These are phyloP conservation scores for Pleurotus citrinopileatus DNA, from an alignment of 768 basidiomycete genomes.

Conservation along the genomic window DNA sequence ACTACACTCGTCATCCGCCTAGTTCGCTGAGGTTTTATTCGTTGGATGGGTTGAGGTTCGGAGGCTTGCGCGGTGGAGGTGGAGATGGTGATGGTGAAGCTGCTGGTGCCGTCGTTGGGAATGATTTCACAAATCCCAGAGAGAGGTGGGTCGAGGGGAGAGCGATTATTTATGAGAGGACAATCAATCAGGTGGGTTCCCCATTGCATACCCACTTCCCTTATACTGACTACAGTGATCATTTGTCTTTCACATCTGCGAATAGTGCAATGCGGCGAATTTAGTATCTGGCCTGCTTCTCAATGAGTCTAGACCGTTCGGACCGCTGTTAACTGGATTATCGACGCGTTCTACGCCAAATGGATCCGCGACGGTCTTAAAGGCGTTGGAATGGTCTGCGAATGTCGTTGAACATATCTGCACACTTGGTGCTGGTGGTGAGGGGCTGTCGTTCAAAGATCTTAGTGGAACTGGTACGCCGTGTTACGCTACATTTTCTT, in stretches of 20 bases:
- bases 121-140: conserved; percentile 34
- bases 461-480: background rate
- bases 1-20: conserved; percentile 53
- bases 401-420: background rate
- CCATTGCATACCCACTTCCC: background rate
- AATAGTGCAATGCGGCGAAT: conserved; percentile 47
- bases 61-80: conserved; percentile 17
- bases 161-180: conserved; percentile 29
- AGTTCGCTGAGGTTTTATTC: conserved; percentile 65
- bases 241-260: background rate
- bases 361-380: background rate
- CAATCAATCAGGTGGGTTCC: conserved; percentile 38
- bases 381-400: too few species aligned
- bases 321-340: background rate
- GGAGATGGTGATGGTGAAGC: background rate
- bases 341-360: conserved; percentile 1
- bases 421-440: background rate
- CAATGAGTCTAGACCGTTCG: background rate
- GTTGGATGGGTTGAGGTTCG: conserved; percentile 33
- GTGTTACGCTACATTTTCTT: background rate
- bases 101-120: conserved; percentile 21
- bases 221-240: background rate
- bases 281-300: conserved; percentile 14
- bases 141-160: conserved; percentile 8
- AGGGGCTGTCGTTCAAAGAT: background rate